A percentile compares a stretch with the other conserved stretches of the same genome.
phyloP scores from a whole-genome alignment of 768 basidiomycete species.

The Kwoniella mangroviensis region DNA sequence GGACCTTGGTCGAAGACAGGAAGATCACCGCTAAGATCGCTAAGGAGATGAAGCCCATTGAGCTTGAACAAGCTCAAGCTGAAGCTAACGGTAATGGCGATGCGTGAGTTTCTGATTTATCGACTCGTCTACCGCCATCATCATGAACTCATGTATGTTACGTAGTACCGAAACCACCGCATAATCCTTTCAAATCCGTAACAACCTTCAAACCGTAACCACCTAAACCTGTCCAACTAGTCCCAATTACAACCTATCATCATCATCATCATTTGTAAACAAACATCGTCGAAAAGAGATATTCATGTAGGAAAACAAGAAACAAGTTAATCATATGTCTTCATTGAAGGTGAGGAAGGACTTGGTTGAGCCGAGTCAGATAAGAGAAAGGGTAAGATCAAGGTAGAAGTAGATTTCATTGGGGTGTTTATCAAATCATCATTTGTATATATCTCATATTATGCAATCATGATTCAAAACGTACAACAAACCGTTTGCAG shows the following conservation, averaged over 20 bases:
- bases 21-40: conserved; percentile 92
- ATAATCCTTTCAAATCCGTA: neutral
- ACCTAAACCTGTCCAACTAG: neutral
- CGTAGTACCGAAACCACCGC: neutral
- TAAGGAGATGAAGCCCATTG: conserved; percentile 70
- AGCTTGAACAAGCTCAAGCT: conserved; percentile 44
- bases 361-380: neutral
- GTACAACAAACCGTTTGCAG: neutral
- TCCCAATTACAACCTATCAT: neutral
- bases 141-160: neutral
- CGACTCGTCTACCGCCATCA: neutral
- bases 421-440: neutral
- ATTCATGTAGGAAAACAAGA: neutral
- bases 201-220: too few relatives aligned
- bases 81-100: conserved; percentile 10
- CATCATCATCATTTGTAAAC: neutral
- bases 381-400: neutral
- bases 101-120: conserved; percentile 13
- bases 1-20: conserved; percentile 84
- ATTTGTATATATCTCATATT: neutral
- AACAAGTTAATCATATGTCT: neutral
- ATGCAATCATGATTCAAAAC: neutral
- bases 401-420: neutral
- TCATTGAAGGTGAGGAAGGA: neutral
- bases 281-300: neutral